Evolutionary conservation across 345 rosid species (phyloP).

Genomic region (Linum tenue): DNA sequence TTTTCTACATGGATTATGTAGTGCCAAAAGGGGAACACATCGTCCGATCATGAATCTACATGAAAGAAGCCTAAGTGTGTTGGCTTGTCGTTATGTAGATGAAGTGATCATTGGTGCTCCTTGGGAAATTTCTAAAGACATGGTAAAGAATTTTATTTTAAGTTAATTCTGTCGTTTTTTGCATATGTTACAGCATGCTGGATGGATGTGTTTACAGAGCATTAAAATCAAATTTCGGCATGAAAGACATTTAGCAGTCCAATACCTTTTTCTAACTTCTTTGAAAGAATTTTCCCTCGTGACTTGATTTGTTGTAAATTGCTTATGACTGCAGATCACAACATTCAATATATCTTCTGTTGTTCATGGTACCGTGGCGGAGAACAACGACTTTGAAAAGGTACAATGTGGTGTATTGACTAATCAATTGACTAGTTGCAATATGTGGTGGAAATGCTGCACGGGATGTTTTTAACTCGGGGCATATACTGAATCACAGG

Average conservation of each 20-base stretch:
- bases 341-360: slow-evolving; percentile 58
- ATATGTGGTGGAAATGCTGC: neutral
- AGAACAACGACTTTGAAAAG: slow-evolving; percentile 24
- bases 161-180: too few species aligned
- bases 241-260: neutral
- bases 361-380: slow-evolving; percentile 70
- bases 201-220: too few species aligned
- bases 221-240: too few species aligned
- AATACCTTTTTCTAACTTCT: neutral
- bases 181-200: too few species aligned
- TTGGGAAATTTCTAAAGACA: slow-evolving; percentile 56
- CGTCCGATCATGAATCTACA: slow-evolving; percentile 78
- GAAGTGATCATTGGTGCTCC: slow-evolving; percentile 84
- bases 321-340: slow-evolving; percentile 27
- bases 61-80: slow-evolving; percentile 67
- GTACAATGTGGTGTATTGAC: too few species aligned
- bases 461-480: too few species aligned
- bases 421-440: neutral
- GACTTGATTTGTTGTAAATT: neutral
- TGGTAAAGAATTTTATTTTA: slow-evolving; percentile 22
- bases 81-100: slow-evolving; percentile 72
- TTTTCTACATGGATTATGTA: slow-evolving; percentile 17
- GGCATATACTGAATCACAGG: slow-evolving; percentile 24
- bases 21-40: slow-evolving; percentile 57
- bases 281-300: neutral